These are phyloP conservation scores for Colletotrichum gloeosporioides DNA, from an alignment of 2,329 filamentous ascomycete species.

Conservation along the genomic window DNA sequence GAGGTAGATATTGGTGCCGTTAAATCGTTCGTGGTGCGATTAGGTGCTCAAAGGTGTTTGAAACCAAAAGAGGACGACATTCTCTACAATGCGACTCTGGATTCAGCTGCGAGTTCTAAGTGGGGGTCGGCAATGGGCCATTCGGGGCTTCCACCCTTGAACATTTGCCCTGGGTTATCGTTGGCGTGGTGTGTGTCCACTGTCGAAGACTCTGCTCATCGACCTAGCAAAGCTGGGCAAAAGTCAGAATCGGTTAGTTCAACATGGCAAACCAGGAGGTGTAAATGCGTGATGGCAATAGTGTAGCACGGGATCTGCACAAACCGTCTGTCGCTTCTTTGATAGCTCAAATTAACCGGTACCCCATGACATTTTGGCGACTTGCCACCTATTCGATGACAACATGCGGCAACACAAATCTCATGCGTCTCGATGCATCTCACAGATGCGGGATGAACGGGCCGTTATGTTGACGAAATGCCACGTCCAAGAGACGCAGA, in stretches of 20 bases:
- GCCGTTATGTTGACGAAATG: not conserved
- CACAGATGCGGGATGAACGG: not conserved
- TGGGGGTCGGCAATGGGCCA: not conserved
- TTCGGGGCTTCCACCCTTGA: not conserved
- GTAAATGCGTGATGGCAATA: slow-evolving; percentile 6
- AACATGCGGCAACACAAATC: not conserved
- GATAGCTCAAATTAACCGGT: not conserved
- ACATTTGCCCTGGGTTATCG: not conserved
- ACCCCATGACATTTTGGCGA: not conserved
- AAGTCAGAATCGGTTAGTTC: not conserved
- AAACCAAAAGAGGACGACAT: not conserved
- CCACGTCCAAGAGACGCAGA: not conserved
- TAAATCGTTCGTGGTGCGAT: not conserved
- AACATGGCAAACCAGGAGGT: not conserved
- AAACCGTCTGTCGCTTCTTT: not conserved
- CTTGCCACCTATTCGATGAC: not conserved
- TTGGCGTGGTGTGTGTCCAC: not conserved
- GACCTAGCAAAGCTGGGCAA: not conserved
- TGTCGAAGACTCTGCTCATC: not conserved
- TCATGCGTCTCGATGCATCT: not conserved
- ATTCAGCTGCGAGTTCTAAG: not conserved
- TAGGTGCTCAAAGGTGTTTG: not conserved
- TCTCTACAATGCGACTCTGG: not conserved
- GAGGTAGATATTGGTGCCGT: not conserved
- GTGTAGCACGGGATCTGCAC: slow-evolving; percentile 2